phyloP scores from a whole-genome alignment of 768 basidiomycete genomes.

The Ephemerocybe angulata region DNA sequence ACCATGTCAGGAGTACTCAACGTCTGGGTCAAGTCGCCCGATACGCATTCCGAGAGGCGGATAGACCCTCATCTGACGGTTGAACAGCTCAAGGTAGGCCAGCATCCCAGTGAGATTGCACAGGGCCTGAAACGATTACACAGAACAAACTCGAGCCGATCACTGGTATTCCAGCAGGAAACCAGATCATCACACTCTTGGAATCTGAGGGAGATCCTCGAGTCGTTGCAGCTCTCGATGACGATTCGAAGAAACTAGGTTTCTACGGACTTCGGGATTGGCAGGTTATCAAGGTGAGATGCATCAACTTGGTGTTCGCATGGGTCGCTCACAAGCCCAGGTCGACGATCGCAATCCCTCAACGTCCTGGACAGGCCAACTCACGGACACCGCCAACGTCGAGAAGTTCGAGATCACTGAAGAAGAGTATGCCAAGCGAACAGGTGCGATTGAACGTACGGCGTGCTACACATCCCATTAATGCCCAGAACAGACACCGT shows the following conservation, averaged over 20 bases:
- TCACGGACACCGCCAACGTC: conserved; percentile 79
- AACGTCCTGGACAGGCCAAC: conserved; percentile 73
- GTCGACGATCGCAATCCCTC: conserved; percentile 76
- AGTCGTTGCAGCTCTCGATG: conserved; percentile 52
- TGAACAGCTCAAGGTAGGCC: conserved; percentile 74
- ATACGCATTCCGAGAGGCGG: conserved; percentile 87
- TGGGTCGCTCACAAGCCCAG: conserved; percentile 31
- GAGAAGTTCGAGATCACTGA: conserved; percentile 90
- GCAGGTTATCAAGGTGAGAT: conserved; percentile 75
- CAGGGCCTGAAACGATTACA: conserved; percentile 10
- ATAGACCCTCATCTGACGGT: conserved; percentile 75
- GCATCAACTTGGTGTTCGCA: not conserved
- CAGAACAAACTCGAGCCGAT: conserved; percentile 82
- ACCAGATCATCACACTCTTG: conserved; percentile 66
- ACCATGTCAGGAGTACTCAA: conserved; percentile 43
- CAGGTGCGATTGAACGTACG: conserved; percentile 47
- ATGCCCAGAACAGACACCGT: conserved; percentile 66
- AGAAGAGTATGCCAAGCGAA: conserved; percentile 74
- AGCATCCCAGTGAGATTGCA: conserved; percentile 6
- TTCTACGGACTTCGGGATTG: conserved; percentile 72
- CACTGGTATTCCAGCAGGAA: conserved; percentile 80
- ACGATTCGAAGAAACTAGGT: conserved; percentile 66
- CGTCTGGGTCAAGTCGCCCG: conserved; percentile 79
- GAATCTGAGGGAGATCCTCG: conserved; percentile 51
- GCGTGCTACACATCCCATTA: not conserved